These are phyloP conservation scores for Brassica balearica DNA, from an alignment of 441 rosid species.

Conservation along the genomic window DNA sequence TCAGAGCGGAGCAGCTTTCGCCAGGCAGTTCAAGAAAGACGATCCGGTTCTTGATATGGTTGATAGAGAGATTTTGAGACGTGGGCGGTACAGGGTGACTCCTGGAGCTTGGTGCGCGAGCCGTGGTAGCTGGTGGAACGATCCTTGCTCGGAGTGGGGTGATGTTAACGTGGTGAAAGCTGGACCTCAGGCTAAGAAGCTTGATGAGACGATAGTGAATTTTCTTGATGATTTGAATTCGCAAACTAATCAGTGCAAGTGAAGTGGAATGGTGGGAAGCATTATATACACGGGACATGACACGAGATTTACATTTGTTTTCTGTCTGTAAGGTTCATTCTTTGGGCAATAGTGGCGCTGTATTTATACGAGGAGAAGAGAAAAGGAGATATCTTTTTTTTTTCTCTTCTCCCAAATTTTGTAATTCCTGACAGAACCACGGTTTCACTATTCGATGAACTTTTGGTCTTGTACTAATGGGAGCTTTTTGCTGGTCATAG, in stretches of 20 bases:
- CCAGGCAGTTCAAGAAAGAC: constrained; percentile 1
- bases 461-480: constrained; percentile 52
- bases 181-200: constrained; percentile 14
- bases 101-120: constrained; percentile 14
- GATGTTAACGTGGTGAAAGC: constrained; percentile 5
- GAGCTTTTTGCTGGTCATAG: constrained; percentile 75
- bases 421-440: neutral
- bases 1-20: constrained; percentile 12
- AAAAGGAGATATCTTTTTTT: neutral
- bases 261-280: neutral
- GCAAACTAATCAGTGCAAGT: constrained; percentile 9
- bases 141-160: constrained; percentile 13
- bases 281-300: neutral
- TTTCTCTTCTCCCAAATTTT: neutral
- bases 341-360: neutral
- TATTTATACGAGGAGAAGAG: constrained; percentile 1
- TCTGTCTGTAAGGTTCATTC: constrained; percentile 12
- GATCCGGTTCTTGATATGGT: constrained; percentile 8
- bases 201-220: neutral
- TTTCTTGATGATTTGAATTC: constrained; percentile 13
- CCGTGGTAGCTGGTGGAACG: constrained; percentile 2
- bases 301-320: neutral
- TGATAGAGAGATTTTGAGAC: neutral
- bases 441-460: neutral
- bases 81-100: constrained; percentile 6